These are phyloP conservation scores for Monosporozyma yasuniensis DNA, from an alignment of 805 yeast genomes.

Conservation along the genomic window DNA sequence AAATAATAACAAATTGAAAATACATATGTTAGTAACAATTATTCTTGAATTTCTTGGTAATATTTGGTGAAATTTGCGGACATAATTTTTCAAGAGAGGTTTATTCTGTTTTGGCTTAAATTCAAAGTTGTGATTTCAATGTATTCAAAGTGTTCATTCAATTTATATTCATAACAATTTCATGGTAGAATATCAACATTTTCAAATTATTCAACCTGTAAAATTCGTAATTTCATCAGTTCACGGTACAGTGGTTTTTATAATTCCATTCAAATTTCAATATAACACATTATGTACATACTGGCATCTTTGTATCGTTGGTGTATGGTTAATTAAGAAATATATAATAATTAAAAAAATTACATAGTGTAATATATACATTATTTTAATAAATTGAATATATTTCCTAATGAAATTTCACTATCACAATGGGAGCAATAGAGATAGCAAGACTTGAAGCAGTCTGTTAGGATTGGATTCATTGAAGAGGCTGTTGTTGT, in stretches of 20 bases:
- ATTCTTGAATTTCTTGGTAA: background rate
- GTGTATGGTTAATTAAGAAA: background rate
- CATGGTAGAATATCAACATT: too few relatives aligned
- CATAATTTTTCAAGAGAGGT: background rate
- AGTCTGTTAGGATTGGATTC: too few relatives aligned
- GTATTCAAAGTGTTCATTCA: too few relatives aligned
- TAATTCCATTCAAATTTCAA: background rate
- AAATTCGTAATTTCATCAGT: background rate
- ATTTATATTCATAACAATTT: too few relatives aligned
- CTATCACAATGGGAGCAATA: background rate
- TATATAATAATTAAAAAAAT: background rate
- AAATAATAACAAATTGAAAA: too few relatives aligned
- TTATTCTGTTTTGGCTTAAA: too few relatives aligned
- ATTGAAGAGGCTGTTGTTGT: too few relatives aligned
- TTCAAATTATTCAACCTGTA: too few relatives aligned
- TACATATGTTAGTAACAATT: background rate
- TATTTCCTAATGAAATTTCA: background rate
- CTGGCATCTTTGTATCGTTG: conserved; percentile 3
- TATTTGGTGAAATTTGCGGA: background rate
- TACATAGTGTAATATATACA: background rate
- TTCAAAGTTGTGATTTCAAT: too few relatives aligned
- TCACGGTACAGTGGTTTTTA: background rate
- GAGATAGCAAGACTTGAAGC: background rate
- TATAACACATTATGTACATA: conserved; percentile 1
- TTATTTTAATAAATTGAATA: background rate